Evolutionary conservation across 2,329 filamentous ascomycete species (phyloP).

Genomic region (Septoria petroselini): DNA sequence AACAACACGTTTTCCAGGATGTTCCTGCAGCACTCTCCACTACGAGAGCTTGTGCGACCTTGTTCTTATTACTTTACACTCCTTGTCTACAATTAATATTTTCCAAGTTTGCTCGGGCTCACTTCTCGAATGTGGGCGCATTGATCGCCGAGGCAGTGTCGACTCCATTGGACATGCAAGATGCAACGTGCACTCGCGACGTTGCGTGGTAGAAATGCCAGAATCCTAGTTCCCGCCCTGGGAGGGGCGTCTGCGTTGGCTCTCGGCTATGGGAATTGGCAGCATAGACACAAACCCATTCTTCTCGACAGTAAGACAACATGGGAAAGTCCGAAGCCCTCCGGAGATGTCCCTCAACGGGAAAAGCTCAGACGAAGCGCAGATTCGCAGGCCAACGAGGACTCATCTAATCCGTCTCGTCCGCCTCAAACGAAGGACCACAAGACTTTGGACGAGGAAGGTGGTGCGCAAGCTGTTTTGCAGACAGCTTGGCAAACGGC

Average conservation of each 20-base stretch:
- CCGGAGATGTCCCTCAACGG: not conserved
- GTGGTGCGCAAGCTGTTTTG: constrained; percentile 13
- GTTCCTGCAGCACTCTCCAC: constrained; percentile 3
- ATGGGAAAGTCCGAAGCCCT: not conserved
- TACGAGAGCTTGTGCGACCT: not conserved
- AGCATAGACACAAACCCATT: constrained; percentile 13
- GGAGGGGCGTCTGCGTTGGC: constrained; percentile 20
- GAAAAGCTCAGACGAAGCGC: constrained; percentile 5
- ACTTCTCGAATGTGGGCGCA: not conserved
- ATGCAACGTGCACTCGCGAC: constrained; percentile 23
- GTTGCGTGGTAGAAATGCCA: constrained; percentile 9
- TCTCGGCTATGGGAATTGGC: constrained; percentile 22
- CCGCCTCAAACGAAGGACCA: constrained; percentile 30
- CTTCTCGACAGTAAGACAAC: constrained; percentile 20
- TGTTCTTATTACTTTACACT: not conserved
- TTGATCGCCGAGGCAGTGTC: not conserved
- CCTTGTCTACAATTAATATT: not conserved
- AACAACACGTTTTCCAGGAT: not conserved
- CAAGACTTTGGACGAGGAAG: constrained; percentile 19
- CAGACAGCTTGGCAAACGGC: constrained; percentile 31
- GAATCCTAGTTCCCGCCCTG: constrained; percentile 16
- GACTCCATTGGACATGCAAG: constrained; percentile 12
- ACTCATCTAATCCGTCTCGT: constrained; percentile 17
- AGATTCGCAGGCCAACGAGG: not conserved
- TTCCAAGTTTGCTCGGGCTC: not conserved